phyloP scores from a whole-genome alignment of 2,329 filamentous ascomycete genomes.

The Scytalidium sp. region DNA sequence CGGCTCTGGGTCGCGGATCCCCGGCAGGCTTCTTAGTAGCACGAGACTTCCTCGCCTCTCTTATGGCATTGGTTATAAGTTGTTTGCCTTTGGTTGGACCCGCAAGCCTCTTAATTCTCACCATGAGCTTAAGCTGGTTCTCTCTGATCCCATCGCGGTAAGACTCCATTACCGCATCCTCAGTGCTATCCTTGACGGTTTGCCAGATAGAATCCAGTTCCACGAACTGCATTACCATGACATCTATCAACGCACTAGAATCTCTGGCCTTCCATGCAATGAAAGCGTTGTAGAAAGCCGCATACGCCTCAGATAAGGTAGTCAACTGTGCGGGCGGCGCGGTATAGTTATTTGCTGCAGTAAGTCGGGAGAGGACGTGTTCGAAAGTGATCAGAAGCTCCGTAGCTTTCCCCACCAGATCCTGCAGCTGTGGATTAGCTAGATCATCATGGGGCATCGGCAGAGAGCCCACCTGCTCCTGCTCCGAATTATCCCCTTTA shows the following conservation, averaged over 20 bases:
- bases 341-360: constrained; percentile 63
- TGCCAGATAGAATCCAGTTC: constrained; percentile 82
- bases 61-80: constrained; percentile 72
- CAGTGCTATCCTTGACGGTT: constrained; percentile 74
- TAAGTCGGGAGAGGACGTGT: constrained; percentile 64
- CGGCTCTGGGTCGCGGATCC: constrained; percentile 67
- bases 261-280: constrained; percentile 82
- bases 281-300: constrained; percentile 74
- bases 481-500: constrained; percentile 57
- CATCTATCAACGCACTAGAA: constrained; percentile 72
- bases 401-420: constrained; percentile 73
- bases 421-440: constrained; percentile 61
- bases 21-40: constrained; percentile 63
- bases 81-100: constrained; percentile 69
- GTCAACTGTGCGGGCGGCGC: constrained; percentile 60
- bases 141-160: constrained; percentile 78
- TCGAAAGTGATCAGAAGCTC: constrained; percentile 79
- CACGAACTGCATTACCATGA: constrained; percentile 84
- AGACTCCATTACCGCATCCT: constrained; percentile 70
- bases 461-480: constrained; percentile 52
- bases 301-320: constrained; percentile 65
- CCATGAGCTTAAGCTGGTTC: constrained; percentile 76
- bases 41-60: constrained; percentile 64
- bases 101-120: constrained; percentile 74
- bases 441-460: constrained; percentile 50